phyloP scores from a whole-genome alignment of 306 rosid genomes.

The Crataegus laevigata region DNA sequence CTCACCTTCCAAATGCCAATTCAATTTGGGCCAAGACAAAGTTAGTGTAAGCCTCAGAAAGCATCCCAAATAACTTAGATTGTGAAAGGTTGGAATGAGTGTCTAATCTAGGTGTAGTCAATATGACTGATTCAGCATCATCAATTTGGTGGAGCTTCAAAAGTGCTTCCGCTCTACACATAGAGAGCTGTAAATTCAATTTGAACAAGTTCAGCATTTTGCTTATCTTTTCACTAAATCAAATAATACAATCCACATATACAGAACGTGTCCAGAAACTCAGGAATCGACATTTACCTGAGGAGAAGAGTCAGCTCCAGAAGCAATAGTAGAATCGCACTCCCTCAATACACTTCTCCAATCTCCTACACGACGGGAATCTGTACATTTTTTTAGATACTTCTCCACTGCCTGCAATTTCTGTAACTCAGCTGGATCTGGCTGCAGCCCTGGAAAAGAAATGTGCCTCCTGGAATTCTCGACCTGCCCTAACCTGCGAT shows the following conservation, averaged over 20 bases:
- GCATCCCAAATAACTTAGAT: conserved; percentile 61
- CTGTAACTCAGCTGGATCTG: conserved; percentile 53
- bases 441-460: conserved; percentile 39
- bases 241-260: not conserved
- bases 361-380: conserved; percentile 65
- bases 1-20: conserved; percentile 96
- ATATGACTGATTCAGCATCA: conserved; percentile 56
- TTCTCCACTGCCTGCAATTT: conserved; percentile 67
- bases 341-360: conserved; percentile 79
- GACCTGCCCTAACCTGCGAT: conserved; percentile 75
- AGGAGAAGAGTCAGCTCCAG: conserved; percentile 77
- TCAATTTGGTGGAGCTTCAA: conserved; percentile 83
- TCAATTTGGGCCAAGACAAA: conserved; percentile 70
- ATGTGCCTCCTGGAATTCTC: conserved; percentile 78
- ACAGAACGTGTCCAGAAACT: not conserved
- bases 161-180: conserved; percentile 93
- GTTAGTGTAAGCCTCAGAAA: conserved; percentile 65
- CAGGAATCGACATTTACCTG: conserved; percentile 34
- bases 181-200: conserved; percentile 84
- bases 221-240: not conserved
- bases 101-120: conserved; percentile 39
- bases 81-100: conserved; percentile 26
- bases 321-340: conserved; percentile 51
- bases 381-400: conserved; percentile 64
- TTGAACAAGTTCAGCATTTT: conserved; percentile 54